Percentiles rank a stretch among this genome's conserved stretches.
These are phyloP conservation scores for Geotrichum carabidarum DNA, from an alignment of 1,139 yeast species.

Conservation along the genomic window DNA sequence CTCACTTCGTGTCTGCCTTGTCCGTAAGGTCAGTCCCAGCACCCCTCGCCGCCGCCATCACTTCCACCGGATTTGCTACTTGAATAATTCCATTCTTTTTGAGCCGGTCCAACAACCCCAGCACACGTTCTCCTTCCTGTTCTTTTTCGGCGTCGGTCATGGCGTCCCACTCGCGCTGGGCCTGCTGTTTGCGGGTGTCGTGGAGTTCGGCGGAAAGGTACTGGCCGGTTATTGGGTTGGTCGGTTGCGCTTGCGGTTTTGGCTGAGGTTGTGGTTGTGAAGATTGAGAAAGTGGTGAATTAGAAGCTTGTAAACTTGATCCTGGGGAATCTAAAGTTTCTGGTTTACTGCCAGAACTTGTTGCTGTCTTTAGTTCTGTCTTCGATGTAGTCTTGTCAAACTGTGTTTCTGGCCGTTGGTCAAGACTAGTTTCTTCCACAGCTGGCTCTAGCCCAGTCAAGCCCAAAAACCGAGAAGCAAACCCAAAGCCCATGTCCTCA, in stretches of 20 bases:
- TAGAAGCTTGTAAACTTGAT: too few relatives aligned
- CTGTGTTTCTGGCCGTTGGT: too few relatives aligned
- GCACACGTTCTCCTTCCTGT: slow-evolving; percentile 49
- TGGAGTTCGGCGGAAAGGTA: slow-evolving; percentile 9
- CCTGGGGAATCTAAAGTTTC: too few relatives aligned
- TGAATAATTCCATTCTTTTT: slow-evolving; percentile 47
- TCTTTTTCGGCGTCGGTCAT: slow-evolving; percentile 53
- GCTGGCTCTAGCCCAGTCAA: neutral
- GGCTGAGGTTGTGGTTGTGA: too few relatives aligned
- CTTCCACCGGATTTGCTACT: slow-evolving; percentile 39
- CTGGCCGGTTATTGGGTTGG: slow-evolving; percentile 36
- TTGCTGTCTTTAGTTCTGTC: slow-evolving; percentile 8
- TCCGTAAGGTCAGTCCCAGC: slow-evolving; percentile 14
- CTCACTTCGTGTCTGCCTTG: neutral
- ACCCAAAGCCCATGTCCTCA: slow-evolving; percentile 33
- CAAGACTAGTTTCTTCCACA: too few relatives aligned
- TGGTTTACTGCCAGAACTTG: too few relatives aligned
- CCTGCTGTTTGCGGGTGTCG: neutral
- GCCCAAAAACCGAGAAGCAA: slow-evolving; percentile 30
- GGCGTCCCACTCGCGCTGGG: slow-evolving; percentile 27
- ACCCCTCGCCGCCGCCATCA: slow-evolving; percentile 1
- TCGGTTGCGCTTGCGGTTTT: too few relatives aligned
- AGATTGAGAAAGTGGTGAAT: too few relatives aligned
- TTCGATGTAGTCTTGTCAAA: slow-evolving; percentile 19
- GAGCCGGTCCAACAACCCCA: slow-evolving; percentile 47